These are phyloP conservation scores for Chaetomium fimeti DNA, from an alignment of 495 filamentous ascomycete species.

Conservation along the genomic window DNA sequence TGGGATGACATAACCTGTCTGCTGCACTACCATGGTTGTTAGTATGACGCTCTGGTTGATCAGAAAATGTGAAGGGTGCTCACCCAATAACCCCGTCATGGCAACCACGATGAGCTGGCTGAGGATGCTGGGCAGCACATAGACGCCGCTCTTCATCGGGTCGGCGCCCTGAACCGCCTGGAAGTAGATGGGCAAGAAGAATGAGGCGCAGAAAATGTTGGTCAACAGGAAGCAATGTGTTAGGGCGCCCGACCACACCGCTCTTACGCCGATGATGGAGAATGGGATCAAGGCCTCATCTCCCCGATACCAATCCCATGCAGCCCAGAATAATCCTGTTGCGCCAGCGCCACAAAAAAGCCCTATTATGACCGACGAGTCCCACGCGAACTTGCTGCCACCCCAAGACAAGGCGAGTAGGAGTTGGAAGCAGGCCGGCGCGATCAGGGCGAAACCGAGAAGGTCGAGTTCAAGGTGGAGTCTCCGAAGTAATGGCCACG, in stretches of 20 bases:
- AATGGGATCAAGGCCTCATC: conserved; percentile 68
- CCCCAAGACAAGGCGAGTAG: conserved; percentile 79
- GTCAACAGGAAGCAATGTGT: conserved; percentile 55
- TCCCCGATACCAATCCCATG: conserved; percentile 56
- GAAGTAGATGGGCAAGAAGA: conserved; percentile 68
- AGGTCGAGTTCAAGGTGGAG: conserved; percentile 64
- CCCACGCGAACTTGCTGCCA: conserved; percentile 64
- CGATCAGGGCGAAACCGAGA: conserved; percentile 60
- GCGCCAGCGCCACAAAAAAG: conserved; percentile 62
- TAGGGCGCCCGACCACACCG: conserved; percentile 51
- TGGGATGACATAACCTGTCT: conserved; percentile 60
- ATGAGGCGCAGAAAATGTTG: conserved; percentile 59
- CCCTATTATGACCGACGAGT: conserved; percentile 59
- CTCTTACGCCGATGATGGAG: conserved; percentile 62
- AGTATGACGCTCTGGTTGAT: conserved; percentile 22
- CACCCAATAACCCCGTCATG: conserved; percentile 50
- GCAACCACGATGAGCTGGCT: conserved; percentile 48
- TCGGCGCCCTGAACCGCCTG: conserved; percentile 58
- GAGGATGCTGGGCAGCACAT: conserved; percentile 49
- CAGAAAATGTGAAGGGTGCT: conserved; percentile 25
- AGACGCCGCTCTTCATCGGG: conserved; percentile 54
- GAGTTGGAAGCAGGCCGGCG: conserved; percentile 65
- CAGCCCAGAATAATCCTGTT: conserved; percentile 57
- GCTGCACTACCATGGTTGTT: conserved; percentile 35
- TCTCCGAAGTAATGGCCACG: conserved; percentile 29